These are phyloP conservation scores for Penicillium paradoxum DNA, from an alignment of 495 filamentous ascomycete genomes.

Conservation along the genomic window DNA sequence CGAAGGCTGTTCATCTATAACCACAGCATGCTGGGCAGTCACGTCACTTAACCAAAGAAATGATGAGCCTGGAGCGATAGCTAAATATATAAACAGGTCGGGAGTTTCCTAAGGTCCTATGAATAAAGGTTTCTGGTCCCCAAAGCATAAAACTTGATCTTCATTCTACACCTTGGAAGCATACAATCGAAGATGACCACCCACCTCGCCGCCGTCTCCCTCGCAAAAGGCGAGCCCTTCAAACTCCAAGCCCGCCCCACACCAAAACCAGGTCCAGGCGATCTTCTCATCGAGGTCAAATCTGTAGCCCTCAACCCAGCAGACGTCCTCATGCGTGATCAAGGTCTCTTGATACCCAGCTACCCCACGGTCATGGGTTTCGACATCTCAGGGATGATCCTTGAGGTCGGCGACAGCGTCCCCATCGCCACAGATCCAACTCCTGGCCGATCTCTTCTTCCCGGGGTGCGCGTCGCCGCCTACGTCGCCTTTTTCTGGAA, in stretches of 20 bases:
- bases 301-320: slow-evolving; percentile 48
- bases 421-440: slow-evolving; percentile 18
- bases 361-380: slow-evolving; percentile 47
- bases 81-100: slow-evolving; percentile 18
- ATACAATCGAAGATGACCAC: slow-evolving; percentile 27
- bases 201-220: slow-evolving; percentile 39
- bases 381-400: slow-evolving; percentile 43
- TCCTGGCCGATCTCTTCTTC: background rate
- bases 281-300: slow-evolving; percentile 47
- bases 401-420: slow-evolving; percentile 39
- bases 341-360: slow-evolving; percentile 34
- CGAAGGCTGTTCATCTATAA: no score
- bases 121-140: background rate
- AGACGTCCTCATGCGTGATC: slow-evolving; percentile 35
- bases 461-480: slow-evolving; percentile 37
- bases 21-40: no score
- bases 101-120: slow-evolving; percentile 2
- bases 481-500: slow-evolving; percentile 36
- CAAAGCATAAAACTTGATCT: no score
- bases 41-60: no score
- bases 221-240: slow-evolving; percentile 31
- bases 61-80: slow-evolving; percentile 44
- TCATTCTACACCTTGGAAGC: no score
- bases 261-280: slow-evolving; percentile 40
- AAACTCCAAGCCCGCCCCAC: slow-evolving; percentile 31